phyloP scores from a whole-genome alignment of 331 rosid genomes.

The Arachis monticola region DNA sequence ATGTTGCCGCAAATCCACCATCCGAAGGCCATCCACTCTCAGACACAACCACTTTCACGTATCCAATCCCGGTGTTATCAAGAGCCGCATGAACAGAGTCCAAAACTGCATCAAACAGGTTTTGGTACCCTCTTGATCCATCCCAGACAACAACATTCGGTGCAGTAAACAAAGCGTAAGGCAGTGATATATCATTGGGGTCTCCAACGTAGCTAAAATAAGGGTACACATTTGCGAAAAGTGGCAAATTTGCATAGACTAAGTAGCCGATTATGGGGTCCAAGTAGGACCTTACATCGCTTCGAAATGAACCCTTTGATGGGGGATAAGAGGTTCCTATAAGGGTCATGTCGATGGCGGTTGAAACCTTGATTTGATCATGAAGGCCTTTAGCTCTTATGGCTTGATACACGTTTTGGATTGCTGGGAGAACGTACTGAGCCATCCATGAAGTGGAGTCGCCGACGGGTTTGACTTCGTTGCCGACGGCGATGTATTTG shows the following conservation, averaged over 20 bases:
- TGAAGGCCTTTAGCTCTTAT: constrained; percentile 55
- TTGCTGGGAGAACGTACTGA: constrained; percentile 55
- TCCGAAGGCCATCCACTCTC: constrained; percentile 83
- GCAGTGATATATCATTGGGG: constrained; percentile 58
- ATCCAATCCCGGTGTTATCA: constrained; percentile 56
- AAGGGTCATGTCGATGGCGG: constrained; percentile 62
- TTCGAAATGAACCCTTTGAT: constrained; percentile 61
- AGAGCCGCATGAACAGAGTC: constrained; percentile 60
- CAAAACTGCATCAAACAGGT: constrained; percentile 70
- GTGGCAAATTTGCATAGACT: constrained; percentile 55
- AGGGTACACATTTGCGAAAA: constrained; percentile 68
- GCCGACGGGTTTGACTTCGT: constrained; percentile 73
- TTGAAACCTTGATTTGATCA: constrained; percentile 67
- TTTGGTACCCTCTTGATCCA: constrained; percentile 54
- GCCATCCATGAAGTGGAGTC: constrained; percentile 40
- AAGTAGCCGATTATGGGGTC: constrained; percentile 68
- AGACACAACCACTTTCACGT: constrained; percentile 63
- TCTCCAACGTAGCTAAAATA: constrained; percentile 56
- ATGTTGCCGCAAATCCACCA: constrained; percentile 50
- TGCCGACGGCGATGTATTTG: constrained; percentile 67
- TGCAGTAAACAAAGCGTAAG: constrained; percentile 60
- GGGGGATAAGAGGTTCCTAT: constrained; percentile 74
- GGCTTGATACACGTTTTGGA: constrained; percentile 58
- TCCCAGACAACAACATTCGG: constrained; percentile 60
- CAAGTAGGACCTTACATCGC: constrained; percentile 58